Evolutionary conservation across 345 rosid genomes (phyloP), one percentile per base, ranked within the genome.

Genomic region (Iberis pinnata): DNA sequence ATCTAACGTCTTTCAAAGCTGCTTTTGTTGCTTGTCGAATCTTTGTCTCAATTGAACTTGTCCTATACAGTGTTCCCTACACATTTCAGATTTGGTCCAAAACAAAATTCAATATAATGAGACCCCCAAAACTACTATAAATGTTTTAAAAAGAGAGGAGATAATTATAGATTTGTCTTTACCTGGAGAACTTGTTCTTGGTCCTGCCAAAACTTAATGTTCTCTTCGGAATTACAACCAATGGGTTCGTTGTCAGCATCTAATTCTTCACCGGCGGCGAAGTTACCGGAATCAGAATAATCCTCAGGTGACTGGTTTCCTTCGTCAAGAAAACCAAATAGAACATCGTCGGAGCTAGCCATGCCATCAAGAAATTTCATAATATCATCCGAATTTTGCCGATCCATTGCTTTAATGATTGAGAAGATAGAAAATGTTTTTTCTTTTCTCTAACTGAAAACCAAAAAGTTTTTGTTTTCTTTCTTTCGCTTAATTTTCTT

Each of bases 101-200:
- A 49, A 35, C 33, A 29, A 37, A 38, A 35, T 49, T 60, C 27
- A 51, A 29, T 36, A 25, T 36, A 51, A 29, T 36, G 32, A 57
- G 51, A 56, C 16, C 56, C 50, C 42, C 12, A 12, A 29, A 9
- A 2, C 8, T 6, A 7, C 5, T 4, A 29, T 22, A 22, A n/a
- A n/a, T n/a, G n/a, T n/a, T 22, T 22, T 22, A 22, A 2, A 3
- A 22, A 22, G n/a, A 22, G 25, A 22, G 6, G 25, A 22, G 25
- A 22, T 6, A 22, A 22, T 22, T 22, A 22, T 22, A 22, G 25
- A 2, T 22, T 6, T 22, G n/a, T n/a, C n/a, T 22, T 17, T 68
- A 92, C 98, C 88, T 83, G 84, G 12, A 92, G 83, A 57, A 83
- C 75, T 49, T 80, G 73, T 37, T 72, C 79, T 43, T 92, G 95